Conservation (phyloP, 352 stramenopile species). For the Pythium rhizo-oryzae region DNA sequence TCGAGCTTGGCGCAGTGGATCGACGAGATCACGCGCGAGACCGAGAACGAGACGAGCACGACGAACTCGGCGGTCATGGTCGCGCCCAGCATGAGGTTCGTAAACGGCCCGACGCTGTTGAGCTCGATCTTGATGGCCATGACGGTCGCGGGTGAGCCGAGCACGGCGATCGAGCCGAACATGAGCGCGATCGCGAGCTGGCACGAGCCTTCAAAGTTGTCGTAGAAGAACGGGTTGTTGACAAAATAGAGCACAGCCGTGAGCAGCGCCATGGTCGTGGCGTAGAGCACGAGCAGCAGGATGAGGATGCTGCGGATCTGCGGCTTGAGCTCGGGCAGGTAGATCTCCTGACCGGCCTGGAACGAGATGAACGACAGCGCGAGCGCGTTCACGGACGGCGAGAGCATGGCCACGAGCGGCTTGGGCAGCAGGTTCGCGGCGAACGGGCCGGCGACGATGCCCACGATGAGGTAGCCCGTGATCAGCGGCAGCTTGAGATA, state of each 20-base stretch:
- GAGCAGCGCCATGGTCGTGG: constrained; percentile 59
- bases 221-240: constrained; percentile 66
- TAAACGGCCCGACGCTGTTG: constrained; percentile 74
- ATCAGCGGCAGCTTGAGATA: constrained; percentile 69
- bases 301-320: constrained; percentile 64
- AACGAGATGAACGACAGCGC: constrained; percentile 82
- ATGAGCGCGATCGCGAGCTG: constrained; percentile 70
- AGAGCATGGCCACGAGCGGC: constrained; percentile 45
- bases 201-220: constrained; percentile 48
- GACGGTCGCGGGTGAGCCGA: constrained; percentile 64
- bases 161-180: constrained; percentile 73
- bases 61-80: constrained; percentile 77
- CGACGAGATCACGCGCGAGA: constrained; percentile 62
- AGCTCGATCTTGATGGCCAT: constrained; percentile 84
- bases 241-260: constrained; percentile 43
- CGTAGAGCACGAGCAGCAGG: constrained; percentile 57
- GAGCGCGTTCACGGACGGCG: constrained; percentile 55
- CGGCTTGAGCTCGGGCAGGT: constrained; percentile 60
- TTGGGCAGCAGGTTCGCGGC: constrained; percentile 50
- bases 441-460: constrained; percentile 63
- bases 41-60: constrained; percentile 69
- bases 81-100: constrained; percentile 70
- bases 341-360: constrained; percentile 76
- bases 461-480: constrained; percentile 69
- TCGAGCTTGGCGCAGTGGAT: constrained; percentile 63